phyloP scores from a whole-genome alignment of 1,139 yeast species.

The Candida gigantensis region DNA sequence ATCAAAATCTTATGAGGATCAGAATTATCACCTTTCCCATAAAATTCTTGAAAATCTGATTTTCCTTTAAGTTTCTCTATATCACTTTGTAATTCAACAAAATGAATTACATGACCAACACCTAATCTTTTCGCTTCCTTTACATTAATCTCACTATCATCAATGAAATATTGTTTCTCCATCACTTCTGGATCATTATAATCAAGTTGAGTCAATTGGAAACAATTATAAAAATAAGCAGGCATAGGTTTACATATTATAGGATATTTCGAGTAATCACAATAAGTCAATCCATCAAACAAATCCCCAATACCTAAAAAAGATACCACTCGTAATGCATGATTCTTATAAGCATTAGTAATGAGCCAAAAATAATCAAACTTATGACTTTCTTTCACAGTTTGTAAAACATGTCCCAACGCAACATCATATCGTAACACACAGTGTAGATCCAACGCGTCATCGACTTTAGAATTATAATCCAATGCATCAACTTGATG shows the following conservation, averaged over 20 bases:
- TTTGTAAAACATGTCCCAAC: constrained; percentile 52
- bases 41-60: constrained; percentile 36
- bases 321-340: constrained; percentile 74
- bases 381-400: constrained; percentile 39
- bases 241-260: constrained; percentile 86
- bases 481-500: constrained; percentile 86
- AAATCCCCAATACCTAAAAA: constrained; percentile 84
- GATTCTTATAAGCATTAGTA: constrained; percentile 92
- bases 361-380: constrained; percentile 70
- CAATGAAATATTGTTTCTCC: constrained; percentile 60
- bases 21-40: constrained; percentile 32
- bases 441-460: constrained; percentile 80
- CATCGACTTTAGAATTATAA: constrained; percentile 87
- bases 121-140: constrained; percentile 55
- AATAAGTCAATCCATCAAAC: constrained; percentile 90
- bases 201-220: constrained; percentile 62
- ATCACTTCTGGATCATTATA: constrained; percentile 39
- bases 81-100: constrained; percentile 53
- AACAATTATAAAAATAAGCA: constrained; percentile 51
- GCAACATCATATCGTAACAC: constrained; percentile 62
- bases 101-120: constrained; percentile 58
- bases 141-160: constrained; percentile 74
- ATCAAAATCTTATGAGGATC: constrained; percentile 32
- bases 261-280: constrained; percentile 73
- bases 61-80: constrained; percentile 28